A percentile compares a stretch with the other conserved stretches of the same genome.
These are phyloP conservation scores for Capsicum pubescens DNA, from an alignment of 257 asterid species.

Conservation along the genomic window DNA sequence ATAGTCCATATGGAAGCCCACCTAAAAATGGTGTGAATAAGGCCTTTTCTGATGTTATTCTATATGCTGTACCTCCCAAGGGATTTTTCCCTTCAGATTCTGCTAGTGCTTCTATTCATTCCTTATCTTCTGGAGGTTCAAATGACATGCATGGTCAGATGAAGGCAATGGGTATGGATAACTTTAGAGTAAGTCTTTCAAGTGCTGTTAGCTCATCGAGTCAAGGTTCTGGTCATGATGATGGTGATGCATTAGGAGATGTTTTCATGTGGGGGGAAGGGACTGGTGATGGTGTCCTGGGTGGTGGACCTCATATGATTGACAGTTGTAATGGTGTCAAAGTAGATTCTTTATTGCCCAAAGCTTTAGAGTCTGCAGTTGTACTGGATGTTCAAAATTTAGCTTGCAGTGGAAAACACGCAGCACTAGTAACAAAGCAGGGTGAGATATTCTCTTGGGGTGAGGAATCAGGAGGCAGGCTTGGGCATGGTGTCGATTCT, in stretches of 20 bases:
- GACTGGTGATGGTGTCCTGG: conserved; percentile 74
- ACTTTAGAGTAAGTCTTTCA: conserved; percentile 93
- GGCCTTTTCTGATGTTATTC: conserved; percentile 72
- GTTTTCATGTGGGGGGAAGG: conserved; percentile 97
- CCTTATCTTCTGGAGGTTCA: conserved; percentile 86
- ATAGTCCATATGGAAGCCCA: conserved; percentile 85
- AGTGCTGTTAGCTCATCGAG: conserved; percentile 98
- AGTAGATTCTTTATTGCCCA: conserved; percentile 77
- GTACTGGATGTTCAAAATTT: conserved; percentile 86
- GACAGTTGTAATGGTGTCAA: conserved; percentile 55
- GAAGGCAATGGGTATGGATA: conserved; percentile 79
- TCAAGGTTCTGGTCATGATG: conserved; percentile 97
- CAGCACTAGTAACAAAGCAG: conserved; percentile 82
- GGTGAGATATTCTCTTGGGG: conserved; percentile 97
- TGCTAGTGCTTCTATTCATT: conserved; percentile 72
- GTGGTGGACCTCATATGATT: conserved; percentile 71
- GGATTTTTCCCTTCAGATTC: conserved; percentile 76
- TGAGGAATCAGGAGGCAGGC: conserved; percentile 91
- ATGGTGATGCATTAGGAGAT: conserved; percentile 90
- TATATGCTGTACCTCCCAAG: conserved; percentile 76
- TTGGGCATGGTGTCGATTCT: conserved; percentile 95
- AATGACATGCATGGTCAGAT: conserved; percentile 73
- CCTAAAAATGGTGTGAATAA: conserved; percentile 75
- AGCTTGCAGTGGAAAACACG: conserved; percentile 89
- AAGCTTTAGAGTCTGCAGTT: conserved; percentile 88